Evolutionary conservation across 352 stramenopile species (phyloP).

Genomic region (Phytopythium kandeliae): DNA sequence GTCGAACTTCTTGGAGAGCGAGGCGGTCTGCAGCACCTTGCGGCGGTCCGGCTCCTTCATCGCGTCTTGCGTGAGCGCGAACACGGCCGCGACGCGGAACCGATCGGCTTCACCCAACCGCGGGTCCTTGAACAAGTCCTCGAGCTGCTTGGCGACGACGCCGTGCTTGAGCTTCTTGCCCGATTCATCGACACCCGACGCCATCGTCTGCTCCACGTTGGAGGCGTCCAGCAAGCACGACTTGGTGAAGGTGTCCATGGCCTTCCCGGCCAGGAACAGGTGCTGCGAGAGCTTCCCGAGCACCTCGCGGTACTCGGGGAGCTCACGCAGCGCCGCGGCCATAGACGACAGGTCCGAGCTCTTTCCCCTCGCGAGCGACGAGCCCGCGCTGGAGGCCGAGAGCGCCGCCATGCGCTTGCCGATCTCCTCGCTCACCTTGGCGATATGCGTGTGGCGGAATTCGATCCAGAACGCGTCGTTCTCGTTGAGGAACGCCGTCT

Average conservation of each 20-base stretch:
- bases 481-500: constrained; percentile 95
- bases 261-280: constrained; percentile 91
- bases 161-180: constrained; percentile 86
- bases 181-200: constrained; percentile 92
- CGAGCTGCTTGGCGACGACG: constrained; percentile 82
- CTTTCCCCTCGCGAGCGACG: constrained; percentile 70
- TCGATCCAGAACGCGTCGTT: constrained; percentile 97
- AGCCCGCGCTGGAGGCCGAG: constrained; percentile 75
- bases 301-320: constrained; percentile 95
- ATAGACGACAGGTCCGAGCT: constrained; percentile 90
- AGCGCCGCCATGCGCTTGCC: constrained; percentile 68
- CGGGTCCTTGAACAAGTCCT: constrained; percentile 83
- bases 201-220: constrained; percentile 94
- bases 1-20: constrained; percentile 68
- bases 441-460: constrained; percentile 95
- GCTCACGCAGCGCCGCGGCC: constrained; percentile 87
- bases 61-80: constrained; percentile 90
- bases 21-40: constrained; percentile 81
- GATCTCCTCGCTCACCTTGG: constrained; percentile 81
- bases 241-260: constrained; percentile 92
- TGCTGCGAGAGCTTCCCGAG: constrained; percentile 94
- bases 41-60: constrained; percentile 85
- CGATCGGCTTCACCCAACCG: constrained; percentile 73
- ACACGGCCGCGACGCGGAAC: constrained; percentile 90
- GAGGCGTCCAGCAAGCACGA: constrained; percentile 85